Conservation (phyloP, 2,329 filamentous ascomycete species). For the Sporothrix pseudoabietina region DNA sequence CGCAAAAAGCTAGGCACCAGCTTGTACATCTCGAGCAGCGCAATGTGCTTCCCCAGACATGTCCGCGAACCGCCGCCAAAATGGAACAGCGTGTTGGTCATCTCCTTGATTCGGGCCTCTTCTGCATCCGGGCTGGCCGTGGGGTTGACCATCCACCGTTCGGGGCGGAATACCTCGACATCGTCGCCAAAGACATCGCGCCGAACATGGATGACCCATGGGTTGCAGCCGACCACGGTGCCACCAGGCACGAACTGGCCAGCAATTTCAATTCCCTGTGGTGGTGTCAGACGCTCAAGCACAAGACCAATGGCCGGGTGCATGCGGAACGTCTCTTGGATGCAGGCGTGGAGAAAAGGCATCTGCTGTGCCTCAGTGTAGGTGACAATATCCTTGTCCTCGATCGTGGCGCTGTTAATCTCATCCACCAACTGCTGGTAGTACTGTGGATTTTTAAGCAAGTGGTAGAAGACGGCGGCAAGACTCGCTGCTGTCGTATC, state of each 20-base stretch:
- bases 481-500: conserved; percentile 39
- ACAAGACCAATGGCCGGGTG: conserved; percentile 40
- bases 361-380: conserved; percentile 39
- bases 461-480: conserved; percentile 35
- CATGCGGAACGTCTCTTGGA: conserved; percentile 52
- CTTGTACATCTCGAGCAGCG: conserved; percentile 49
- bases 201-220: conserved; percentile 44
- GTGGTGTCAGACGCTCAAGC: conserved; percentile 25
- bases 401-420: neutral
- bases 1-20: conserved; percentile 45
- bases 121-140: conserved; percentile 38
- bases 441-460: conserved; percentile 31
- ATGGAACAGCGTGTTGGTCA: conserved; percentile 9
- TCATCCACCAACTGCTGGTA: conserved; percentile 14
- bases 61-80: conserved; percentile 41
- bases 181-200: conserved; percentile 41
- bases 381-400: neutral
- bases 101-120: conserved; percentile 26
- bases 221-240: conserved; percentile 43
- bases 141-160: conserved; percentile 45
- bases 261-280: conserved; percentile 18
- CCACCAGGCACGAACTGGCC: conserved; percentile 41
- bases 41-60: conserved; percentile 50
- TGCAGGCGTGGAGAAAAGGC: conserved; percentile 52
- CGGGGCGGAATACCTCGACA: conserved; percentile 45